A percentile compares a stretch with the other conserved stretches of the same genome.
These are phyloP conservation scores for Blastobotrys petasosporus DNA, from an alignment of 1,139 yeast genomes.

Conservation along the genomic window DNA sequence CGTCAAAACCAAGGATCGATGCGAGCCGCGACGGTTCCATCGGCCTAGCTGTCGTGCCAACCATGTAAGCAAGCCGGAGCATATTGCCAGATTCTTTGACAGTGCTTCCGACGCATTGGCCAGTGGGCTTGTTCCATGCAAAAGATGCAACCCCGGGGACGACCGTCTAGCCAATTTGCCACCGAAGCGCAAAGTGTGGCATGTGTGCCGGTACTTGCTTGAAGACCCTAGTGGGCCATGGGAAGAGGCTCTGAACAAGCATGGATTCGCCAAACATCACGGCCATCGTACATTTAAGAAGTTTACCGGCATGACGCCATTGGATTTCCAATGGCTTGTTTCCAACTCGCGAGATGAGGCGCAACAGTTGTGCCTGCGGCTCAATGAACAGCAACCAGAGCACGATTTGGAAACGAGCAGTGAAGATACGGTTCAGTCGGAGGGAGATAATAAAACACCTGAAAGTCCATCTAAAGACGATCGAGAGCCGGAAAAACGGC, in stretches of 20 bases:
- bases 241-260: constrained; percentile 5
- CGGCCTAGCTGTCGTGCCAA: constrained; percentile 20
- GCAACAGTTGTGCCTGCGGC: no score
- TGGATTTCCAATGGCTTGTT: constrained; percentile 4
- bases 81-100: constrained; percentile 4
- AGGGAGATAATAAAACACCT: no score
- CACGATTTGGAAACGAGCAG: no score
- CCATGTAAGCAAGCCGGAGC: not conserved
- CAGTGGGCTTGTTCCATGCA: constrained; percentile 15
- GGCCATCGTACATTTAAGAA: constrained; percentile 18
- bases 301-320: constrained; percentile 12
- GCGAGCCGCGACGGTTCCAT: constrained; percentile 10
- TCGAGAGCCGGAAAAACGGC: no score
- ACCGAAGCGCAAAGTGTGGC: constrained; percentile 7
- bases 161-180: constrained; percentile 3
- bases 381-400: no score
- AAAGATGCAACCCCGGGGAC: constrained; percentile 17
- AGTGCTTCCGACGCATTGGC: constrained; percentile 9
- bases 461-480: no score
- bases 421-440: no score
- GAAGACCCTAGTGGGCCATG: constrained; percentile 3
- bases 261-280: constrained; percentile 15
- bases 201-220: constrained; percentile 2
- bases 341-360: not conserved
- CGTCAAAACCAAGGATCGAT: not conserved